Base-by-base conservation (phyloP, 2,329 filamentous ascomycete genomes). In the Colletotrichum phormii region DNA sequence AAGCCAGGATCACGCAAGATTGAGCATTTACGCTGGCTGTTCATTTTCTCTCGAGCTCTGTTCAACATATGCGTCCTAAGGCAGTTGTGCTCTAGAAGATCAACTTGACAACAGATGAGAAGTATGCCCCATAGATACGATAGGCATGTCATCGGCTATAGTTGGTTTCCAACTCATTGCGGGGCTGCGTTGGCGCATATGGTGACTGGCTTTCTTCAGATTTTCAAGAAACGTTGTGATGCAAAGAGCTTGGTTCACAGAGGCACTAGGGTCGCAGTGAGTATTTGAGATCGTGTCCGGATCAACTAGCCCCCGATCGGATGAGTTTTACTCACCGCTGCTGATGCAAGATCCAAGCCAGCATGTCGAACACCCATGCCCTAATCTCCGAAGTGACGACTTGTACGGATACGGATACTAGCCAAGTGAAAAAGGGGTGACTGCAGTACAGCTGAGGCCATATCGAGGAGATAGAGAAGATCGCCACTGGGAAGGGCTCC, bases 251-350 rank as follows among this genome's bases (percentile, higher is more conserved):
- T 29, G 12, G 15, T 42, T 15, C 15, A 8, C 37, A 42, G 15
- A 7, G 37, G 37, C 37, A 42, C 0, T 0, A 18, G 0, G 37
- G 0, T n/a, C 4, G 8, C 42, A 49, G 42, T 0, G 42, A 3
- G 3, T 11, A 49, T n/a, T 22, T n/a, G 18, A 49, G 8, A 49
- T 22, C 18, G 42, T 2, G 18, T 5, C 7, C 22, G 51, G 51
- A 8, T 24, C 51, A 26, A 24, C 12, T 24, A 11, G 22, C 4
- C 51, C 51, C 51, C 51, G n/a, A 54, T 54, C 22, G 51, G n/a
- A 13, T 26, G 24, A 3, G n/a, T 54, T 26, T 26, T 54, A 24
- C 1, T 54, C 51, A 24, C 22, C 22, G 51, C 13, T 54, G 51
- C 51, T 26, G 51, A 54, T 54, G 51, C 51, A 54, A 54, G 51